Base-by-base conservation (phyloP, 2,329 filamentous ascomycete species). In the Fusarium albidum region DNA sequence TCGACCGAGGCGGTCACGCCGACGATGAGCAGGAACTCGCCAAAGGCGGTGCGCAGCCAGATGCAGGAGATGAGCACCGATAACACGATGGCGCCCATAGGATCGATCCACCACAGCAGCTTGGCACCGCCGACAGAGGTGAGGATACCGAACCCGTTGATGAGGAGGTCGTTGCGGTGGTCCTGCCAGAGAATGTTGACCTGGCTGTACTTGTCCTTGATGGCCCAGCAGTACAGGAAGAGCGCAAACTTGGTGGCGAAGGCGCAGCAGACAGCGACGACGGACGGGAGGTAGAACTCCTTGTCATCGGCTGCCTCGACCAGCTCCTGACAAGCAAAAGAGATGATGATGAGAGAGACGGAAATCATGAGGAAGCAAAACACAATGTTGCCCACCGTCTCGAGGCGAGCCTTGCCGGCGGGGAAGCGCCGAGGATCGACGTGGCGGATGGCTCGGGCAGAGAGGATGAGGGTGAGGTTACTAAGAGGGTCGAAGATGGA, bases 281-380 rank as follows among this genome's bases (percentile, higher is more conserved):
- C 87, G 2, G 92, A 92, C 0, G 92, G 88, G 0, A 96, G 77
- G 69, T 93, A 85, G 75, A 97, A 96, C 3, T 69, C 68, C 64
- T 89, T 89, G 12, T 80, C 82, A 2, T 79, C 75, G 0, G 78
- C 75, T 1, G 78, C 79, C 37, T 79, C 74, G 1, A 77, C 80
- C 3, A 98, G 79, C 51, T 96, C 88, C 49, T 86, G 83, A 25
- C 85, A 81, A 1, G 93, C 92, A 71, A 97, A 91, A 17, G 94
- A 92, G 66, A 99, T 95, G 49, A 99, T 86, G 68, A 98, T 92
- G 61, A 96, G 81, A 0, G 92, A 96, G 8, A 98, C 94, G 9
- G 92, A 80, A 15, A 88, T 92, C 95, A 99, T 98, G 65, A 99
- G 80, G 74, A 96, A 96, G 75, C 92, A 96, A 75, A 99, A 99